phyloP scores from a whole-genome alignment of 164 flowering plant species.

The Piper longum region DNA sequence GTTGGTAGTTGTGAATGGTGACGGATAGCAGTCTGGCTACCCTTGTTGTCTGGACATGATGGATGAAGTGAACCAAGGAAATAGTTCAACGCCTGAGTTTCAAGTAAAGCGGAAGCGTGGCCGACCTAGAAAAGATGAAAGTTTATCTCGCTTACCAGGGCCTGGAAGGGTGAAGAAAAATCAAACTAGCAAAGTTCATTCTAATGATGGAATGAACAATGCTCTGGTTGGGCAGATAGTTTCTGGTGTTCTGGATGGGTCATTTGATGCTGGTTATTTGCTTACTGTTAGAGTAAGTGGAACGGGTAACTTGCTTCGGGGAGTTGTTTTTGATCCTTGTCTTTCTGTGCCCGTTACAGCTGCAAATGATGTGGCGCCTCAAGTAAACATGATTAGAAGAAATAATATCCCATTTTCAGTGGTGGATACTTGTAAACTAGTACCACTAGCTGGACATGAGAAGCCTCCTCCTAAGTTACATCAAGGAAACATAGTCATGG shows the following conservation, averaged over 20 bases:
- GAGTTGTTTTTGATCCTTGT: conserved; percentile 81
- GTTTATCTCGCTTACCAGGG: conserved; percentile 5
- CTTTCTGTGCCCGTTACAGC: conserved; percentile 48
- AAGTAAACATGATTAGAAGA: conserved; percentile 53
- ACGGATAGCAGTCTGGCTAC: too few relatives aligned
- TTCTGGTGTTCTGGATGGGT: conserved; percentile 62
- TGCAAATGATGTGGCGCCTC: conserved; percentile 75
- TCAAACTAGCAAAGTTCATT: conserved; percentile 11
- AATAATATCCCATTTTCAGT: conserved; percentile 27
- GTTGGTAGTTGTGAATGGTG: too few relatives aligned
- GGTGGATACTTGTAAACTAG: conserved; percentile 12
- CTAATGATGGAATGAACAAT: conserved; percentile 11
- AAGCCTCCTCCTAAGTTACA: conserved; percentile 7
- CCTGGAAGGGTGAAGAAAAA: conserved; percentile 11
- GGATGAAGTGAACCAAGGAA: conserved; percentile 31
- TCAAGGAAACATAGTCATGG: conserved; percentile 7
- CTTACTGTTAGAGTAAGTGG: conserved; percentile 60
- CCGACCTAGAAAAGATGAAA: conserved; percentile 48
- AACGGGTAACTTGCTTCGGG: conserved; percentile 45
- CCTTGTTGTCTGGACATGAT: conserved; percentile 11
- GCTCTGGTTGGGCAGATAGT: conserved; percentile 57
- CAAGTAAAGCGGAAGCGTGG: conserved; percentile 57
- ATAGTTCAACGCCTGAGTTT: conserved; percentile 17
- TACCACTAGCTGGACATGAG: conserved; percentile 6
- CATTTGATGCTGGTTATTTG: conserved; percentile 80